Base-by-base conservation (phyloP, 345 rosid species). In the Draba incana region DNA sequence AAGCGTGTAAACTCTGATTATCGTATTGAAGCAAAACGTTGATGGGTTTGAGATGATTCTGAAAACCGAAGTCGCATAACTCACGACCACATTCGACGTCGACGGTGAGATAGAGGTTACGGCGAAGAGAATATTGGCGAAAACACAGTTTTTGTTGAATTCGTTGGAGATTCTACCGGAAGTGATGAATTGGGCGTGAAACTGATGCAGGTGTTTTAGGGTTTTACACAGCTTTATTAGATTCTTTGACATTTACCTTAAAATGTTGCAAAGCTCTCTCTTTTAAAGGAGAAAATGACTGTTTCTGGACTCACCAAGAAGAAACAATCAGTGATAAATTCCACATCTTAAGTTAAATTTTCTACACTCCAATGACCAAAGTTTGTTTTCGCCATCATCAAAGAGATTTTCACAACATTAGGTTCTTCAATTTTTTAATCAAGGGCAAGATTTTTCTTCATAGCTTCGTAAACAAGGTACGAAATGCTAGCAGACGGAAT, bases 391-490 rank as follows among this genome's bases (percentile, higher is more conserved):
- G 65, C 38, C 76, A 72, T 63, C 75, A 71, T 71, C 69, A 16
- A 55, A 37, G 8, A 70, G 25, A 54, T 35, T 27, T 35, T 57
- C 45, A 33, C 45, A 53, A 10, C 28, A 60, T 4, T 33, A 52
- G 39, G 39, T 59, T 25, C 41, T 37, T 62, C 27, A 1, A 1
- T 5, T 13, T 25, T 39, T 69, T 78, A 81, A 47, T 77, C 84
- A 71, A 92, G 83, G 16, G 89, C 81, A 13, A 94, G 78, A 57
- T 84, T 85, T 83, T 94, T 89, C 78, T 88, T 89, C 98, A 89
- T 88, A 56, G 88, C 80, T 84, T 94, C 98, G 28, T 94, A 94
- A 56, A 86, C 88, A 67, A 77, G 30, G 72, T 80, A 80, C 6
- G 80, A 75, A 51, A 86, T 84, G 68, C 85, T 80, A 37, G 88